Base-by-base conservation (phyloP, 2,329 filamentous ascomycete genomes). In the Claviceps monticola region DNA sequence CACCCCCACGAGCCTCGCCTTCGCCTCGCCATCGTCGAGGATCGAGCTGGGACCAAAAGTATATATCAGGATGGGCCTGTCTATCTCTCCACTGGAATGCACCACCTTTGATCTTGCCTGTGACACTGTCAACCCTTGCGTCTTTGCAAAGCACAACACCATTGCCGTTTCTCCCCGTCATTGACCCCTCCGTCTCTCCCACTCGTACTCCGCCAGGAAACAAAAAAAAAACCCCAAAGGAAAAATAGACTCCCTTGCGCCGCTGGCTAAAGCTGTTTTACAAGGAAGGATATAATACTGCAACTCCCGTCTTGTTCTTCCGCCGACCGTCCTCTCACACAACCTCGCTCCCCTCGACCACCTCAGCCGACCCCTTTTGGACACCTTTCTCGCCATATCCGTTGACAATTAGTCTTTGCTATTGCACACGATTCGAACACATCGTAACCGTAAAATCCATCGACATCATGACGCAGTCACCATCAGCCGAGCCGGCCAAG, bases 401-500 rank as follows among this genome's bases (percentile, higher is more conserved):
- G 34, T 4, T 19, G 16, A 29, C 44, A 46, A n/a, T 17, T 41
- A 2, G 38, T 41, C 38, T 8, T n/a, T 16, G n/a, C n/a, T 9
- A 4, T 41, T 8, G 6, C 11, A 42, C n/a, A 42, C 39, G 39
- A 42, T 11, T 7, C 38, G n/a, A n/a, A n/a, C n/a, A 8, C n/a
- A 41, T n/a, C 5, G 16, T n/a, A 39, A 42, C 11, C n/a, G 4
- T n/a, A 41, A 26, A 46, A 4, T 46, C n/a, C 34, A 56, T 37
- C 4, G 13, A 17, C 57, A 62, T 56, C 53, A 71, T 71, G 68
- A 62, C 66, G 54, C 68, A 66, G 55, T 70, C 71, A 60, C 65
- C 68, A 50, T 71, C 71, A 51, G 66, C 65, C 56, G 71, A 74
- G 58, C 66, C 69, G 16, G 55, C 62, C 56, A 73, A 71, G 63